A percentile compares a stretch with the other conserved stretches of the same genome.
phyloP scores from a whole-genome alignment of 208 protist species.

The Herpetomonas tarakana region DNA sequence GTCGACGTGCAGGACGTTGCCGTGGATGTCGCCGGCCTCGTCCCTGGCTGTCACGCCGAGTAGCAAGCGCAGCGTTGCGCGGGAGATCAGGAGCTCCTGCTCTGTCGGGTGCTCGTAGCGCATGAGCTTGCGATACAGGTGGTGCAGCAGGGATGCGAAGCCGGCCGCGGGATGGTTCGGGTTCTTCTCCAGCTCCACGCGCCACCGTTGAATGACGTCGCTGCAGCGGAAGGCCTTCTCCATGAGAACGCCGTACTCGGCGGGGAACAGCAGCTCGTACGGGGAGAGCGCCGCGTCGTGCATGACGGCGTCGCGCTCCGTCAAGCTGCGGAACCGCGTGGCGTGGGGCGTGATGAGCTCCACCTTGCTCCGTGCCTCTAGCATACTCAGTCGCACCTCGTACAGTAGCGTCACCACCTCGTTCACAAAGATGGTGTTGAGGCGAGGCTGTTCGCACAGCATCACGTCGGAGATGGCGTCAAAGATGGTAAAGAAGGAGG shows the following conservation, averaged over 20 bases:
- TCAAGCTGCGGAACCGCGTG: background rate
- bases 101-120: conserved; percentile 18
- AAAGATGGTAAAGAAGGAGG: conserved; percentile 40
- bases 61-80: conserved; percentile 38
- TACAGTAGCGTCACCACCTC: conserved; percentile 53
- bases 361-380: conserved; percentile 16
- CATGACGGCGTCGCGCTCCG: conserved; percentile 5
- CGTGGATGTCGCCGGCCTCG: conserved; percentile 24
- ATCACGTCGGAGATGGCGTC: conserved; percentile 36
- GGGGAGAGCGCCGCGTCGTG: conserved; percentile 16
- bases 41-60: conserved; percentile 42
- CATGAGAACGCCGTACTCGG: conserved; percentile 38
- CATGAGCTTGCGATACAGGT: conserved; percentile 27
- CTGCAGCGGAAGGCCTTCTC: conserved; percentile 25
- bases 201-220: conserved; percentile 29
- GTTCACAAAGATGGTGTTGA: conserved; percentile 46
- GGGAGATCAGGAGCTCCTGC: conserved; percentile 27
- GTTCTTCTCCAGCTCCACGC: conserved; percentile 14
- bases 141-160: conserved; percentile 30
- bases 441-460: conserved; percentile 41
- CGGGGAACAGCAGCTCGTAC: conserved; percentile 19
- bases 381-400: conserved; percentile 43
- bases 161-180: conserved; percentile 29
- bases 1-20: conserved; percentile 47
- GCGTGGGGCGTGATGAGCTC: conserved; percentile 2